These are phyloP conservation scores for Phanerochaete sordida DNA, from an alignment of 768 basidiomycete species.

Conservation along the genomic window DNA sequence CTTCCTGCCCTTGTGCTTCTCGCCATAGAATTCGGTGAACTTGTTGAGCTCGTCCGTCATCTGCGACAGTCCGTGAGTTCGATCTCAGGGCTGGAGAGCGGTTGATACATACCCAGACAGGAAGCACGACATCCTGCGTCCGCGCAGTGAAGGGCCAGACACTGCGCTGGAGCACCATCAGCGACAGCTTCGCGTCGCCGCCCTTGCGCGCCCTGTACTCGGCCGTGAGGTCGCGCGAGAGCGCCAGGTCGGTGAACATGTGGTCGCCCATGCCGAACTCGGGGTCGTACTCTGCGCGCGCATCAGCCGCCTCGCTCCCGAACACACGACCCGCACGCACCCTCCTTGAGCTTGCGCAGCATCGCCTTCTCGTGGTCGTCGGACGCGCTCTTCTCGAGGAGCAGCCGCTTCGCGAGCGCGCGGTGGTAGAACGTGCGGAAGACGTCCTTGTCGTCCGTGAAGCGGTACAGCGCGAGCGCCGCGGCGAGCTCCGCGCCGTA, in stretches of 20 bases:
- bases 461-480: conserved; percentile 74
- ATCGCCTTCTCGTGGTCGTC: conserved; percentile 85
- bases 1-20: conserved; percentile 69
- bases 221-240: conserved; percentile 69
- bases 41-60: conserved; percentile 69
- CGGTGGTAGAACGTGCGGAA: conserved; percentile 92
- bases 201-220: conserved; percentile 51
- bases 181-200: conserved; percentile 45
- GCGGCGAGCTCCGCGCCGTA: conserved; percentile 64
- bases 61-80: conserved; percentile 35
- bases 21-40: conserved; percentile 72
- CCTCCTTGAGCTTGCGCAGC: conserved; percentile 80
- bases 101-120: conserved; percentile 40
- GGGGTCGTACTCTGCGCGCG: conserved; percentile 77
- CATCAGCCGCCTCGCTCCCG: neutral
- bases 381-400: conserved; percentile 81
- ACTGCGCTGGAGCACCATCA: conserved; percentile 83
- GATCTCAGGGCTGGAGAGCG: neutral
- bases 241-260: conserved; percentile 89
- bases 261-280: conserved; percentile 93
- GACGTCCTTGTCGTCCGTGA: conserved; percentile 90
- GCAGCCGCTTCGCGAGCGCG: conserved; percentile 79
- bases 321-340: conserved; percentile 38
- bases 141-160: conserved; percentile 79
- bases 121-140: conserved; percentile 49